Evolutionary conservation across 495 filamentous ascomycete species (phyloP).

Genomic region (Xylaria venustula): DNA sequence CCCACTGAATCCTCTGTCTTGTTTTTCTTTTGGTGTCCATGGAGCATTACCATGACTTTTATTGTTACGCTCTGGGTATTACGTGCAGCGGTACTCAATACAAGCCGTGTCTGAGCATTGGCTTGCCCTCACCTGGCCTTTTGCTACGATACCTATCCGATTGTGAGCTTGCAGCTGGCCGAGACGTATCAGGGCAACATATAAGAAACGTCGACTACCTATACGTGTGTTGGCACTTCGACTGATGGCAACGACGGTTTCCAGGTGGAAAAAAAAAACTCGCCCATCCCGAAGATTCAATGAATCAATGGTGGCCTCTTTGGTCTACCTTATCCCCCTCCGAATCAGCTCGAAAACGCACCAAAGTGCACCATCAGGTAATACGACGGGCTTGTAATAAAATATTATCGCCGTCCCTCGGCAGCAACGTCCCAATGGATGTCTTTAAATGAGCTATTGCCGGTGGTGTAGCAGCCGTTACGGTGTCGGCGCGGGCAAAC

Average conservation of each 20-base stretch:
- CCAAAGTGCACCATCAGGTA: too few relatives aligned
- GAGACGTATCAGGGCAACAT: neutral
- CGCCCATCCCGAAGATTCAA: too few relatives aligned
- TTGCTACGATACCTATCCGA: neutral
- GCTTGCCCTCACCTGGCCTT: neutral
- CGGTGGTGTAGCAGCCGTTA: too few relatives aligned
- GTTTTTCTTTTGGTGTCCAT: neutral
- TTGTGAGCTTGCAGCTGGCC: neutral
- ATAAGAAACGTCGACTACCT: neutral
- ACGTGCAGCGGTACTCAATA: neutral
- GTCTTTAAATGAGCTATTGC: too few relatives aligned
- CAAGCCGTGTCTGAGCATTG: neutral
- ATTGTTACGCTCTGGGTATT: neutral
- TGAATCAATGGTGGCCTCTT: too few relatives aligned
- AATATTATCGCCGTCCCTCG: too few relatives aligned
- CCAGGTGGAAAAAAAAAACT: too few relatives aligned
- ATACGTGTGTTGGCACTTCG: neutral
- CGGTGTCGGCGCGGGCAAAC: constrained; percentile 28
- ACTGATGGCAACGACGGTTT: neutral
- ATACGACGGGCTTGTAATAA: too few relatives aligned
- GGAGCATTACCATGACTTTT: neutral
- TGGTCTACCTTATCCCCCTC: too few relatives aligned
- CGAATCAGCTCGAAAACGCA: too few relatives aligned
- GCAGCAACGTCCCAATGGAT: too few relatives aligned
- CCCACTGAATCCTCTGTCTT: constrained; percentile 10